Base-by-base conservation (phyloP, 768 basidiomycete species). In the Podaxis sp. region DNA sequence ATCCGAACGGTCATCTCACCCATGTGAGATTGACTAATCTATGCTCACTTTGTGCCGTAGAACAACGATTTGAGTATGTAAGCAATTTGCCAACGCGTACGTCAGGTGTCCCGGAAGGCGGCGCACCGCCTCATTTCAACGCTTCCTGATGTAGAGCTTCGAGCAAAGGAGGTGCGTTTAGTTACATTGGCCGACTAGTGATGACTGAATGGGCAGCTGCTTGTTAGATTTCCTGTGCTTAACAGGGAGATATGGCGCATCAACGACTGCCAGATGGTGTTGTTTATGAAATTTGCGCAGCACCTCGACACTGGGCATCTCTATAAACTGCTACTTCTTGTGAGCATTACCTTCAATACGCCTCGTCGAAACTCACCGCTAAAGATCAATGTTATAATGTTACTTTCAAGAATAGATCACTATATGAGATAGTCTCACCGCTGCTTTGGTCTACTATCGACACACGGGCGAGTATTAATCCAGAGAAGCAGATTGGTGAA, bases 271-370 rank as follows among this genome's bases (percentile, higher is more conserved):
- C 57, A 6, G 57, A 58, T 49, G 57, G 49, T 46, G 17, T 58
- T 30, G 33, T 58, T 24, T 58, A 58, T 17, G 57, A 58, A 22
- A 26, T 58, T n/a, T 49, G 57, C 26, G 26, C 57, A 48, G 2
- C 24, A 58, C 20, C 30, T 58, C 10, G 57, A 58, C 30, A 49
- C 28, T 0, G 30, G 46, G 30, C 28, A 58, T 49, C 2, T 48
- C 28, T 46, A 58, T 12, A 58, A 33, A 20, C 44, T 58, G 10
- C 12, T 58, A 20, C 57, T 58, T 24, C 57, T 58, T 30, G 57
- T 49, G 44, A 48, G 46, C 6, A 46, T 46, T 20, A 20, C 7
- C 20, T 46, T 46, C n/a, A 13, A 4, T n/a, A 12, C 13, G 44
- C 33, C 2, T 33, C 10, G 33, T 2, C 33, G n/a, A 33, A 22